These are phyloP conservation scores for Fusarium verrucosum DNA, from an alignment of 2,329 filamentous ascomycete species.

Conservation along the genomic window DNA sequence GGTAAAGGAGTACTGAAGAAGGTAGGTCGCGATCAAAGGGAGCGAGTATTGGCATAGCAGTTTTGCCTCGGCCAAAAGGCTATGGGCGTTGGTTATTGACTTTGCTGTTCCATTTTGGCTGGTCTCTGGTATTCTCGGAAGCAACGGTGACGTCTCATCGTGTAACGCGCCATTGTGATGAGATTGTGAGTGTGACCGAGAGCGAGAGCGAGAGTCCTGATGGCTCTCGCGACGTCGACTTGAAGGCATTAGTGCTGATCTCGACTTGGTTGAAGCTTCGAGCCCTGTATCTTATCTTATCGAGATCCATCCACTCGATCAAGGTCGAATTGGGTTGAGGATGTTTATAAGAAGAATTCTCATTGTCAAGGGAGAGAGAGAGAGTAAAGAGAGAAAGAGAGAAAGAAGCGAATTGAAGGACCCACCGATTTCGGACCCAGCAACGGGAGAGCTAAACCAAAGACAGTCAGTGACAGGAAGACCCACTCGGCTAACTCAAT, in stretches of 20 bases:
- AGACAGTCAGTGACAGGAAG: background rate
- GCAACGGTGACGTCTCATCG: constrained; percentile 31
- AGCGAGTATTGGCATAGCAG: constrained; percentile 47
- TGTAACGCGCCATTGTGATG: constrained; percentile 21
- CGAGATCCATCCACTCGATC: constrained; percentile 8
- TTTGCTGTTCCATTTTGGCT: constrained; percentile 5
- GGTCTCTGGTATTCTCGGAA: constrained; percentile 18
- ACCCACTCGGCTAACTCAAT: constrained; percentile 1
- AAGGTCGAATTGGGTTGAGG: constrained; percentile 4
- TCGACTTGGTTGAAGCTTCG: background rate
- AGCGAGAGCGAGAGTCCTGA: background rate
- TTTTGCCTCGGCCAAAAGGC: constrained; percentile 27
- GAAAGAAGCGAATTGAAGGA: background rate
- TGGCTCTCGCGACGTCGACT: constrained; percentile 14
- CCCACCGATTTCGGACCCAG: constrained; percentile 26
- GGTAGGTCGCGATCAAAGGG: constrained; percentile 61
- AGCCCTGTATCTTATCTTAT: background rate
- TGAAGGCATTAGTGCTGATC: constrained; percentile 11
- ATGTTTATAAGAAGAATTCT: constrained; percentile 25
- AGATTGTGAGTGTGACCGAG: background rate
- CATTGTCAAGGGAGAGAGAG: background rate
- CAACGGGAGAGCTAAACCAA: background rate
- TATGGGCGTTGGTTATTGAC: constrained; percentile 10
- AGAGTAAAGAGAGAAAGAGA: no score
- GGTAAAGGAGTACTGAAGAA: constrained; percentile 64